Percentiles rank a stretch among this genome's conserved stretches.
phyloP scores from a whole-genome alignment of 805 yeast species.

The Wickerhamomyces tratensis region DNA sequence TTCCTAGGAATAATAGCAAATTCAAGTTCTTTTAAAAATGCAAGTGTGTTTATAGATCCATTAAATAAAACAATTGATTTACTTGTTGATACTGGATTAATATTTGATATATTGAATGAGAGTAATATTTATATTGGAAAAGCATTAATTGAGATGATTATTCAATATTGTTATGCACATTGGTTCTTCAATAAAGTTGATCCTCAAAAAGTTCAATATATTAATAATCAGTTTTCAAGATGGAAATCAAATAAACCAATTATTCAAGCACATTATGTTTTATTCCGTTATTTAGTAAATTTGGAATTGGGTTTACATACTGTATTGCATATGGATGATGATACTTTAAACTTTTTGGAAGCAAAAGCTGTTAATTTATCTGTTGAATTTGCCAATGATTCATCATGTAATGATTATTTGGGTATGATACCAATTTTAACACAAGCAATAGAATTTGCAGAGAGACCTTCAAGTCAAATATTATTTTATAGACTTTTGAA shows the following conservation, averaged over 20 bases:
- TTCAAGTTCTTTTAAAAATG: constrained; percentile 21
- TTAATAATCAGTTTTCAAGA: constrained; percentile 15
- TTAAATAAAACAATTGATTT: constrained; percentile 30
- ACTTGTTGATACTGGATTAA: constrained; percentile 28
- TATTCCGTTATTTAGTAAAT: constrained; percentile 26
- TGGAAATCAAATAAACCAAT: constrained; percentile 27
- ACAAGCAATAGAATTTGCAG: constrained; percentile 23
- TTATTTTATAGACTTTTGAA: constrained; percentile 18
- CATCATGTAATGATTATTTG: constrained; percentile 22
- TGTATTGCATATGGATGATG: constrained; percentile 11
- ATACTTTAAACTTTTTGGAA: constrained; percentile 7
- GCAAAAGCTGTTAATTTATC: constrained; percentile 13
- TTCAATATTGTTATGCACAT: constrained; percentile 36
- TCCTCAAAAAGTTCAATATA: not conserved
- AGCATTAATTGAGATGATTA: constrained; percentile 28
- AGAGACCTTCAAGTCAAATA: constrained; percentile 8
- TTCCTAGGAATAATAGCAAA: constrained; percentile 26
- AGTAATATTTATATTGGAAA: constrained; percentile 16
- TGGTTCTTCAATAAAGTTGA: constrained; percentile 24
- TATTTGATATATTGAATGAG: constrained; percentile 21
- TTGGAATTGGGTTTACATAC: constrained; percentile 22
- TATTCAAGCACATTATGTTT: constrained; percentile 19
- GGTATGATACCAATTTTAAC: constrained; percentile 25
- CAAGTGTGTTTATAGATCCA: constrained; percentile 26
- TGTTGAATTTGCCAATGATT: constrained; percentile 7